Evolutionary conservation across 225 moss, liverwort and hornwort species (phyloP).

Genomic region (Sphagnum tenellum): DNA sequence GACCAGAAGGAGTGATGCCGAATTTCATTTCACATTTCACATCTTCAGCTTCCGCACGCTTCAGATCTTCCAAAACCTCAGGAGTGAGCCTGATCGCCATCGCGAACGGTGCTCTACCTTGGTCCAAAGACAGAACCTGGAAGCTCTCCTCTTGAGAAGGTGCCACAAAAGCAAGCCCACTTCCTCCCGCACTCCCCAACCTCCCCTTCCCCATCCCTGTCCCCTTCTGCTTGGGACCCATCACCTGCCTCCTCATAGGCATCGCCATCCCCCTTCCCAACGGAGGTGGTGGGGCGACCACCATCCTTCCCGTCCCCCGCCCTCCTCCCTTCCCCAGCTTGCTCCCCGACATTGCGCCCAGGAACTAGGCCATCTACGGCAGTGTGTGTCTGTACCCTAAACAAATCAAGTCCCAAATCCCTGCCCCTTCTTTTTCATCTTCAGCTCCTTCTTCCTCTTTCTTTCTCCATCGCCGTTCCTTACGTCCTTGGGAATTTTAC

Average conservation of each 20-base stretch:
- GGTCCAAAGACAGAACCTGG: constrained; percentile 55
- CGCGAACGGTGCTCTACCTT: constrained; percentile 47
- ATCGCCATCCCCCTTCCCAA: constrained; percentile 41
- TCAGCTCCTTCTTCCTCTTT: too few species aligned
- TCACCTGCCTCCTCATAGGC: constrained; percentile 41
- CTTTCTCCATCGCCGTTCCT: too few species aligned
- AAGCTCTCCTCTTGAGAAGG: constrained; percentile 63
- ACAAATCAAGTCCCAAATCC: too few species aligned
- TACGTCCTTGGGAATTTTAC: too few species aligned
- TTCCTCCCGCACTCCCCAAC: constrained; percentile 23
- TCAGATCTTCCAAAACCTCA: constrained; percentile 66
- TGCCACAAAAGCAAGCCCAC: constrained; percentile 19
- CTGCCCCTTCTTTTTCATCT: too few species aligned
- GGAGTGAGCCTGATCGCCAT: constrained; percentile 96
- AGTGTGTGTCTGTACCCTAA: too few species aligned
- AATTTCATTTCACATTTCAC: constrained; percentile 69
- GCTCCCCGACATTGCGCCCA: too few species aligned
- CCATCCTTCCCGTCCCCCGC: too few species aligned
- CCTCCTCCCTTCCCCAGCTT: too few species aligned
- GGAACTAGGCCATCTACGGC: too few species aligned
- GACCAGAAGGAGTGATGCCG: constrained; percentile 42
- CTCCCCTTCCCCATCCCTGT: constrained; percentile 26
- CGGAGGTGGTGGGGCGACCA: too few species aligned
- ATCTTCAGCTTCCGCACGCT: constrained; percentile 65
- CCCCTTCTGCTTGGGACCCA: constrained; percentile 12